Evolutionary conservation across 768 basidiomycete genomes (phyloP).

Genomic region (Leucocoprinus sp.): DNA sequence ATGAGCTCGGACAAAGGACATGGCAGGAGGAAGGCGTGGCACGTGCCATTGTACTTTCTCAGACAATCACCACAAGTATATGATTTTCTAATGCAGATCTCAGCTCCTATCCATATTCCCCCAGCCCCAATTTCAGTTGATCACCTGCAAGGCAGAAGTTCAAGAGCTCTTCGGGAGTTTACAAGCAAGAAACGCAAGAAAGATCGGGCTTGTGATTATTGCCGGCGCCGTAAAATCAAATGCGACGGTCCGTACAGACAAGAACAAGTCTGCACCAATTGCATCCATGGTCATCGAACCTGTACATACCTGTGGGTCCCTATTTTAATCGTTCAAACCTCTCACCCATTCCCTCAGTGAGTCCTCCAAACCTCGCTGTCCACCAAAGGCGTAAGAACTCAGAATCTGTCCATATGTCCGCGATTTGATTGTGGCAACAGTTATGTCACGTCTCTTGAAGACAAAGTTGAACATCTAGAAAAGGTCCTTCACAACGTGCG

Average conservation of each 20-base stretch:
- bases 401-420: not conserved
- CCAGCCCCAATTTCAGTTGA: slow-evolving; percentile 6
- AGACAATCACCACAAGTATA: no score
- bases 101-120: slow-evolving; percentile 4
- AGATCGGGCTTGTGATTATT: slow-evolving; percentile 53
- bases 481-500: slow-evolving; percentile 41
- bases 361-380: slow-evolving; percentile 55
- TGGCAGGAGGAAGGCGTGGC: not conserved
- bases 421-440: slow-evolving; percentile 20
- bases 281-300: slow-evolving; percentile 36
- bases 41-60: slow-evolving; percentile 10
- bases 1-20: not conserved
- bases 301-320: slow-evolving; percentile 52
- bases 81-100: no score
- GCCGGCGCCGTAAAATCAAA: slow-evolving; percentile 49
- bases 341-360: slow-evolving; percentile 34
- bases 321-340: no score
- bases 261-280: slow-evolving; percentile 50
- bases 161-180: not conserved
- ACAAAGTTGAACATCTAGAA: slow-evolving; percentile 50
- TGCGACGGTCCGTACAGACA: slow-evolving; percentile 51
- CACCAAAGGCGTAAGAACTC: slow-evolving; percentile 58
- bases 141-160: not conserved
- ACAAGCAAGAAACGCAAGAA: slow-evolving; percentile 35
- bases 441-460: slow-evolving; percentile 52